Percentiles rank a stretch among this genome's conserved stretches.
Conservation (phyloP, 2,329 filamentous ascomycete genomes). For the Fusarium lyarnte region DNA sequence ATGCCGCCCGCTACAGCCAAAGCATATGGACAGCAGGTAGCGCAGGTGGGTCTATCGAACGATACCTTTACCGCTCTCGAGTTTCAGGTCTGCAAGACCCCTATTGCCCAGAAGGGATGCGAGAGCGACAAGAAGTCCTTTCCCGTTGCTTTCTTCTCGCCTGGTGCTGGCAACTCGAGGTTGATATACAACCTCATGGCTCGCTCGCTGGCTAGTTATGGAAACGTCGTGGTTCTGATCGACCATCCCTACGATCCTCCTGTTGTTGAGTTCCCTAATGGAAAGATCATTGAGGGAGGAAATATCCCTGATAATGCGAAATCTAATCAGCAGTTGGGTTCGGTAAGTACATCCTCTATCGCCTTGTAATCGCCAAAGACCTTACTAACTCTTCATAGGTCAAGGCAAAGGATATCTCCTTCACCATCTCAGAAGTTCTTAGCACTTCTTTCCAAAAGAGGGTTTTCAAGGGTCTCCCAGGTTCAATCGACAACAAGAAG, state of each 20-base stretch:
- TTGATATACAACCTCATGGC: slow-evolving; percentile 56
- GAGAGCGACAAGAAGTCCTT: slow-evolving; percentile 39
- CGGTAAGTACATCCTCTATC: background rate
- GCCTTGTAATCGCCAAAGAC: rapidly evolving
- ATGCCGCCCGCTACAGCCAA: slow-evolving; percentile 48
- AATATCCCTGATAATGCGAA: slow-evolving; percentile 17
- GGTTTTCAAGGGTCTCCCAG: slow-evolving; percentile 34
- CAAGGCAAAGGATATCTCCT: slow-evolving; percentile 50
- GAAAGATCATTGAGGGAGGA: slow-evolving; percentile 37
- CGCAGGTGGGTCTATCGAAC: slow-evolving; percentile 43
- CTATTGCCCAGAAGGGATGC: rapidly evolving
- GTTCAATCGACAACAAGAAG: slow-evolving; percentile 40
- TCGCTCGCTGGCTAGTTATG: slow-evolving; percentile 56
- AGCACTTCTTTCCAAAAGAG: slow-evolving; percentile 26
- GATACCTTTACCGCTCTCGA: slow-evolving; percentile 43
- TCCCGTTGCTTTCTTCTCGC: slow-evolving; percentile 51
- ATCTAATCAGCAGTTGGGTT: slow-evolving; percentile 28
- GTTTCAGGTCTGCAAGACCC: slow-evolving; percentile 37
- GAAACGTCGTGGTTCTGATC: slow-evolving; percentile 57
- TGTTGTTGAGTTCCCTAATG: slow-evolving; percentile 59
- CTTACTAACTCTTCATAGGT: slow-evolving; percentile 34
- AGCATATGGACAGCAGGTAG: slow-evolving; percentile 42
- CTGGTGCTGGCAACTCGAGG: slow-evolving; percentile 55
- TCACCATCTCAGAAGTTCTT: slow-evolving; percentile 49
- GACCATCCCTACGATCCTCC: slow-evolving; percentile 60